Base-by-base conservation (phyloP, 495 filamentous ascomycete genomes). In the Penicillium bovifimosum region DNA sequence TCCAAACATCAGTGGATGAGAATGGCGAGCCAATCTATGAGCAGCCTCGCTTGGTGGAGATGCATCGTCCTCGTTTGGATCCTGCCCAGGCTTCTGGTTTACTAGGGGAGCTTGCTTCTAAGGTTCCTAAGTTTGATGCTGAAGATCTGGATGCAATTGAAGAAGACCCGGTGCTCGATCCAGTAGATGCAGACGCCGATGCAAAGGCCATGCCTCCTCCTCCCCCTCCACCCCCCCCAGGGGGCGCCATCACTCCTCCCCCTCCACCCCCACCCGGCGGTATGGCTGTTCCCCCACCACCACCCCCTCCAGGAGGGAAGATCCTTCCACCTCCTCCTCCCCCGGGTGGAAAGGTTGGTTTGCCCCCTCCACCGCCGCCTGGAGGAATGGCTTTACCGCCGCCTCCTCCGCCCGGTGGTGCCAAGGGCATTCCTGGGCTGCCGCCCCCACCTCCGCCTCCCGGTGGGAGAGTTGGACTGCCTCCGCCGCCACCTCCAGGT, bases 31-130 rank as follows among this genome's bases (percentile, higher is more conserved):
- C 79, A 28, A 64, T 86, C 7, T 85, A 83, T 57, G 83, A 86
- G 54, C 86, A 80, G 63, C 82, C 86, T 24, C 78, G 84, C 44
- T 58, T 88, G 41, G 77, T 86, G 54, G 82, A 86, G 47, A 73
- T 86, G 57, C 83, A 79, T 60, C 80, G 86, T 41, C 89, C 88
- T 9, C 85, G 86, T 56, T 76, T 95, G 78, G 81, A 85, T 59
- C 74, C 85, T 34, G 78, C 80, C 58, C 86, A 91, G 62, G 82
- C 85, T 17, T 83, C 83, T 55, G 87, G 83, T 17, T 76, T 95
- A 41, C 73, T 96, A 13, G 84, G 80, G 54, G 92, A 97, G 65
- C 86, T 97, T 58, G 80, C 86, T 27, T 76, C 79, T 28, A 95
- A 88, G 69, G 79, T 92, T 63, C 84, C 82, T 54, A 81, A 72